Percentiles rank a stretch among this genome's conserved stretches.
These are phyloP conservation scores for Boletus reticulatus DNA, from an alignment of 768 basidiomycete genomes.

Conservation along the genomic window DNA sequence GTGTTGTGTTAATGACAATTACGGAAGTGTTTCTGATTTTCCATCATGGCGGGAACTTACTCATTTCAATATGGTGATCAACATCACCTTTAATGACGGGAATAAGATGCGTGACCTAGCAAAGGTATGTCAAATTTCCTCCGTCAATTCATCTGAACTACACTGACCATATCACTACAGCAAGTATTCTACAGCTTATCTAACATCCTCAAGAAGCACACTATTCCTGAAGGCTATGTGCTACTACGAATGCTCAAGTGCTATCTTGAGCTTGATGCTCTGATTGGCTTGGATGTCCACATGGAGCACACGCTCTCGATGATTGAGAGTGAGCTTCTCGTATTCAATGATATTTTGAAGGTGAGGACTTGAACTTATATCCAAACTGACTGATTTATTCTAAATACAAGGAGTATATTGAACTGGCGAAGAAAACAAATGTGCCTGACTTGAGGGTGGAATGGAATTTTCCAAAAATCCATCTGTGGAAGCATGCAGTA, in stretches of 20 bases:
- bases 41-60: conserved; percentile 36
- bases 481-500: conserved; percentile 33
- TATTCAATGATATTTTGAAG: not conserved
- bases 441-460: not conserved
- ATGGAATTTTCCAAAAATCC: conserved; percentile 38
- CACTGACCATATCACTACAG: not conserved
- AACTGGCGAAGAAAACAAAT: too few relatives aligned
- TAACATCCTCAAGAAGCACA: not conserved
- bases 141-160: too few relatives aligned
- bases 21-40: conserved; percentile 23
- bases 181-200: not conserved
- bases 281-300: not conserved
- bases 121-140: conserved; percentile 23
- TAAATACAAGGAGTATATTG: not conserved
- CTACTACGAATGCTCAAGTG: not conserved
- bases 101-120: conserved; percentile 36
- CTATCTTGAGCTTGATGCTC: not conserved
- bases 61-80: conserved; percentile 28
- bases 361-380: not conserved
- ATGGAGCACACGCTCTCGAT: not conserved
- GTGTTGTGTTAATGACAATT: not conserved
- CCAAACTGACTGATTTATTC: not conserved
- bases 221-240: not conserved
- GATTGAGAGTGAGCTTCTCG: not conserved
- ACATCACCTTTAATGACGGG: conserved; percentile 33